These are phyloP conservation scores for Lenzites betulinus DNA, from an alignment of 768 basidiomycete genomes.

Conservation along the genomic window DNA sequence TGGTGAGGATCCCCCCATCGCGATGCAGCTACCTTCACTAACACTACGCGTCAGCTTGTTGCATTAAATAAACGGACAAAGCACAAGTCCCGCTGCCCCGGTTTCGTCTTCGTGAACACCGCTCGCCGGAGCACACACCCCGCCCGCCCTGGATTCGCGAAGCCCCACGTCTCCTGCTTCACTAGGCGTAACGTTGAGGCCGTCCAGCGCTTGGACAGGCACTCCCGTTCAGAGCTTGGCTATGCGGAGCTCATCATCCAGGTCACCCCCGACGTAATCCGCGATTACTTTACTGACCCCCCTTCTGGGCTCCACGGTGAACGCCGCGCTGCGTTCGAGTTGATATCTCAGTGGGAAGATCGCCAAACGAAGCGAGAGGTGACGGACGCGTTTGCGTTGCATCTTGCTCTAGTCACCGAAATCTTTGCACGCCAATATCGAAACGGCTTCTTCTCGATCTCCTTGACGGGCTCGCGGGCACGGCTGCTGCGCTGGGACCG, in stretches of 20 bases:
- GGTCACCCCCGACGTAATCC: neutral
- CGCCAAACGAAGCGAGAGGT: neutral
- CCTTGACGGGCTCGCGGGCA: constrained; percentile 27
- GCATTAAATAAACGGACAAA: neutral
- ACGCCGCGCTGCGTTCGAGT: neutral
- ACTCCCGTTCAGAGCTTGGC: neutral
- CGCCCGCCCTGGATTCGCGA: neutral
- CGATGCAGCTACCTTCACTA: too few species aligned
- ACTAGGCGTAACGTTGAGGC: neutral
- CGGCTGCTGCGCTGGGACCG: constrained; percentile 39
- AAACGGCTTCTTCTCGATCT: constrained; percentile 31
- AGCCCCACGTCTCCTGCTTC: constrained; percentile 14
- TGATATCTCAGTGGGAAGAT: neutral
- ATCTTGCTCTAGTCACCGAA: neutral
- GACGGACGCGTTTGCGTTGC: neutral
- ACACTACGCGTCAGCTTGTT: neutral
- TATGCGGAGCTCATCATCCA: constrained; percentile 18
- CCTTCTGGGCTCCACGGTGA: neutral
- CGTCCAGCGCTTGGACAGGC: neutral
- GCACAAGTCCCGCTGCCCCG: neutral
- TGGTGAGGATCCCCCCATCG: neutral
- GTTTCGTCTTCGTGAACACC: constrained; percentile 2
- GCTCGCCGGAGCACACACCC: neutral
- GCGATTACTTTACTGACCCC: constrained; percentile 15
- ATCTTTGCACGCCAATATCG: constrained; percentile 32